Base-by-base conservation (phyloP, 2,329 filamentous ascomycete genomes). In the Ophiosphaerella herpotricha region DNA sequence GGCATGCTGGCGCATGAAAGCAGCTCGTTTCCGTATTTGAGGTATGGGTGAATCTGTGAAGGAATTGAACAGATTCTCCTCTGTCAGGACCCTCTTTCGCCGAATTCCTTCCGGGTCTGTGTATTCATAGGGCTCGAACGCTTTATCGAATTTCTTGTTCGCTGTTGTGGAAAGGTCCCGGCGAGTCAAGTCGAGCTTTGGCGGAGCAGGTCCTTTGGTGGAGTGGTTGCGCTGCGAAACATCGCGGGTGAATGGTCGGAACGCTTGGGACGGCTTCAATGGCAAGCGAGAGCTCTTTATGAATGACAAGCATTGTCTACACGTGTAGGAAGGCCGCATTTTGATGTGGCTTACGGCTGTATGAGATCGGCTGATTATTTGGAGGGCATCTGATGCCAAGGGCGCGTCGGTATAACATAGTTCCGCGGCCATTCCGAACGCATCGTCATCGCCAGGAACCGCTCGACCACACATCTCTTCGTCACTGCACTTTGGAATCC, bases 1-100 rank as follows among this genome's bases (percentile, higher is more conserved):
- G 12, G 93, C 93, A 78, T 97, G 91, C 67, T 95, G 89, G 70
- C 87, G 90, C 76, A 97, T 97, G 67, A 90, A 95, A 8, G 89
- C 89, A 24, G 93, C 94, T 61, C 94, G 87, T 64, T 86, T 85
- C 63, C 93, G 86, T 57, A 99, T 97, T 54, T 89, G 88, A 34
- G 90, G 88, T 36, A 93, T 89, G 7, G 95, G 94, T 12, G 94
- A 99, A 57, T 87, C 82, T 32, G 90, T 90, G 73, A 94, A 96
- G 8, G 90, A 85, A 75, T 99, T 93, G 79, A 97, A 99, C 48
- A 99, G 86, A 70, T 97, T 88, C 75, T 95, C 85, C 43, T 85
- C 81, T 56, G 79, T 80, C 23, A 96, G 80, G 40, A 84, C 72
- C 43, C 58, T 54, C 48, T 54, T 67, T 67, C 68, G 62, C n/a